Conservation (phyloP, 495 filamentous ascomycete genomes). For the Podospora didyma region DNA sequence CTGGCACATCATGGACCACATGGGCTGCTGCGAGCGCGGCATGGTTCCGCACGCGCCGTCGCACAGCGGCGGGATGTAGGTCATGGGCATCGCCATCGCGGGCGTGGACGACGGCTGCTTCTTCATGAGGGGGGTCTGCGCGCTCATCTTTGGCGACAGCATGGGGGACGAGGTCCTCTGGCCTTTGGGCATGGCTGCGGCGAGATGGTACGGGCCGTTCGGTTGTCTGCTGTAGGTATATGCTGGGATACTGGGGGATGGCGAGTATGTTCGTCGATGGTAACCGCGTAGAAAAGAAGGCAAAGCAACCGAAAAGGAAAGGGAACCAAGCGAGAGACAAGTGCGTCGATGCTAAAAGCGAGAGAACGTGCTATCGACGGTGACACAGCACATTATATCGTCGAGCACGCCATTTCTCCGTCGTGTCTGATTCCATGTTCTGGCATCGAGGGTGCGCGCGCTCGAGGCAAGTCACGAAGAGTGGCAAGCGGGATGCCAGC, state of each 20-base stretch:
- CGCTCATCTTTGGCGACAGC: not conserved
- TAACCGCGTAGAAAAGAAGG: too few species aligned
- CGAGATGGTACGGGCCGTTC: not conserved
- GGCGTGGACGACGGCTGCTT: not conserved
- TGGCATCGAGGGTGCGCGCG: too few species aligned
- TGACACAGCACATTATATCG: too few species aligned
- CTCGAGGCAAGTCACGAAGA: too few species aligned
- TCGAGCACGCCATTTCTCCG: too few species aligned
- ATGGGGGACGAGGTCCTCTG: not conserved
- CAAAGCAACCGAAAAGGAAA: not conserved
- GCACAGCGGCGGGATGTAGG: constrained; percentile 31
- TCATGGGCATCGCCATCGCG: constrained; percentile 10
- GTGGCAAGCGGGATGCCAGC: too few species aligned
- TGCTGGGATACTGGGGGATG: too few species aligned
- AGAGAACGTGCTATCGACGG: too few species aligned
- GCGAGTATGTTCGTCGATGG: too few species aligned
- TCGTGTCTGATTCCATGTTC: too few species aligned
- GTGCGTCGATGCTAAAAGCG: not conserved
- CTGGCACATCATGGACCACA: constrained; percentile 17
- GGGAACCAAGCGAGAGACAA: not conserved
- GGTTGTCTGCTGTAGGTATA: too few species aligned
- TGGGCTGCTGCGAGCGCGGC: constrained; percentile 25
- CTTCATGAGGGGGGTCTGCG: not conserved
- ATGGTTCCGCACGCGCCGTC: constrained; percentile 35
- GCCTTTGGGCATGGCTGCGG: not conserved